phyloP scores from a whole-genome alignment of 495 filamentous ascomycete genomes.

The Tuber magnatum region DNA sequence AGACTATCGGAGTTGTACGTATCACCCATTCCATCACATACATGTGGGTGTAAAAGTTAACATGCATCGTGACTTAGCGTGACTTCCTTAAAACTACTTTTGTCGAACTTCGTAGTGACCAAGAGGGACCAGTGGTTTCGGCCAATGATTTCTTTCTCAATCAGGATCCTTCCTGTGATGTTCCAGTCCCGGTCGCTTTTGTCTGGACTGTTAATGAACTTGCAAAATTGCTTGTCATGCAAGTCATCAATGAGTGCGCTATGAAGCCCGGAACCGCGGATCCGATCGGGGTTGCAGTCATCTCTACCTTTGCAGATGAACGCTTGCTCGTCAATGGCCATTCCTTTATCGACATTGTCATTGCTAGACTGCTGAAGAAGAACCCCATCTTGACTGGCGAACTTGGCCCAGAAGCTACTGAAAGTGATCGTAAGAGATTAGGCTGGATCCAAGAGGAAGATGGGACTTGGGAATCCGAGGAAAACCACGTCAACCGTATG shows the following conservation, averaged over 20 bases:
- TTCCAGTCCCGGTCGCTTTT: conserved; percentile 58
- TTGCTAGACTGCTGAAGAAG: conserved; percentile 73
- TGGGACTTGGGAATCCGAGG: conserved; percentile 55
- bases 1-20: conserved; percentile 37
- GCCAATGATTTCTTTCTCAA: conserved; percentile 60
- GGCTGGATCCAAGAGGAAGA: conserved; percentile 64
- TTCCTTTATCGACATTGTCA: conserved; percentile 73
- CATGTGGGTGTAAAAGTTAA: neutral
- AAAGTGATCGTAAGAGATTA: conserved; percentile 58
- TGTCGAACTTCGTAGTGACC: conserved; percentile 22
- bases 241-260: conserved; percentile 68
- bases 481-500: conserved; percentile 71
- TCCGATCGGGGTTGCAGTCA: conserved; percentile 69
- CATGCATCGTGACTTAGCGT: conserved; percentile 18
- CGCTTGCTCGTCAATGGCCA: conserved; percentile 61
- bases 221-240: conserved; percentile 65
- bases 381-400: conserved; percentile 87
- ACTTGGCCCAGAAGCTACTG: conserved; percentile 65
- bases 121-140: conserved; percentile 53
- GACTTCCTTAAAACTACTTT: conserved; percentile 32
- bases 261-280: conserved; percentile 66
- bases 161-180: conserved; percentile 53
- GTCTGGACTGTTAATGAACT: conserved; percentile 80
- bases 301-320: conserved; percentile 63
- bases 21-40: neutral